phyloP scores from a whole-genome alignment of 257 asterid species.

The Fraxinus quadrangulata region DNA sequence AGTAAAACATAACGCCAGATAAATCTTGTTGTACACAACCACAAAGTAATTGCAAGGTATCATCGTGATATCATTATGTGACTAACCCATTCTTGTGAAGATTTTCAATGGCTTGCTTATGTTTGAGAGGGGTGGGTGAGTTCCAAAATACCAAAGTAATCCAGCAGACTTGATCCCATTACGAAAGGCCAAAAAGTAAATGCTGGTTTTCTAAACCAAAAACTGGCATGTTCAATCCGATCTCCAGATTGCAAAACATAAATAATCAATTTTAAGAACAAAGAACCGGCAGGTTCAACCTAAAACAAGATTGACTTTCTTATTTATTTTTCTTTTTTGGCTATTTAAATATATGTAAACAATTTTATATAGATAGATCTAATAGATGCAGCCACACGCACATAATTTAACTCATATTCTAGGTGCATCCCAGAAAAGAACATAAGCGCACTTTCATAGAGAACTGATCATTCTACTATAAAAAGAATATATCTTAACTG shows the following conservation, averaged over 20 bases:
- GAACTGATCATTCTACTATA: not conserved
- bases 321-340: not conserved
- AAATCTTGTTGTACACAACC: not conserved
- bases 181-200: not conserved
- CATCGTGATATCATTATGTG: not conserved
- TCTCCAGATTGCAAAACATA: not conserved
- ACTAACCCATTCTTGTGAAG: conserved; percentile 18
- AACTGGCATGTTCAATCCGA: not conserved
- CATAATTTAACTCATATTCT: not conserved
- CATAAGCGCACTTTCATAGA: not conserved
- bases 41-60: conserved; percentile 11
- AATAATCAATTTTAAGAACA: not conserved
- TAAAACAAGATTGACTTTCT: no score
- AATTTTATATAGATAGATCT: not conserved
- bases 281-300: not conserved
- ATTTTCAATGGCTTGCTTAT: not conserved
- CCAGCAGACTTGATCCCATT: not conserved
- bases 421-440: not conserved
- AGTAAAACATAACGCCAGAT: conserved; percentile 5
- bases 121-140: not conserved
- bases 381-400: not conserved
- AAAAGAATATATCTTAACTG: no score
- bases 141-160: not conserved
- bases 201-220: not conserved
- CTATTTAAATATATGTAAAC: not conserved